Evolutionary conservation across 768 basidiomycete genomes (phyloP), one percentile per base, ranked within the genome.

Genomic region (Russula brevipes): DNA sequence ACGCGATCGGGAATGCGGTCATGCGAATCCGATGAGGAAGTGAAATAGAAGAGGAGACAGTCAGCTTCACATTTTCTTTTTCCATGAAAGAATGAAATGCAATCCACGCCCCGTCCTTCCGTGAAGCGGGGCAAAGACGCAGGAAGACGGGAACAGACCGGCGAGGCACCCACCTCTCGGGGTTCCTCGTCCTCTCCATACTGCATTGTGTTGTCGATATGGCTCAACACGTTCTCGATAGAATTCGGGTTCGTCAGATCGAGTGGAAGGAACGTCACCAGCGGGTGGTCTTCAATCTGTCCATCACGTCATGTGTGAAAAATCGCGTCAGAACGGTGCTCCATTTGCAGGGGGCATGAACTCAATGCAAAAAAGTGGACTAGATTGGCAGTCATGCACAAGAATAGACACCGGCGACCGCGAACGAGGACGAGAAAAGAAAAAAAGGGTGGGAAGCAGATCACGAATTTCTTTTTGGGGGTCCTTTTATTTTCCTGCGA

Each of bases 111-210:
- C 54, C 46, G 52, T 51, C 54, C 33, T 31, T 31, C 52, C 53
- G 31, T 45, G 54, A 59, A 30, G 47, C 39, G 33, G 53, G 35
- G 41, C 53, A 54, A 7, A 55, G 36, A 53, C 53, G 54, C 59
- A 47, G 54, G 35, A 52, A 50, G 39, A 49, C 54, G 49, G 51
- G 59, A 44, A 58, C 11, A 47, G 54, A 60, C 38, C 44, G 19
- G 51, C 36, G 24, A 49, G 60, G 42, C 24, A 65, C 79, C 61
- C 70, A 89, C 91, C 85, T 92, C 92, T 79, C 89, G 94, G 16
- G 96, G 95, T 72, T 99, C 96, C 73, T 99, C 96, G 63, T 95
- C 93, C 77, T 98, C 96, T 39, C 96, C 96, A 70, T 97, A 99
- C 73, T 99, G 97, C 86, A 99, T 94, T 61, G 93, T 89, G 70